Evolutionary conservation across 129 eudicot species (phyloP).

Genomic region (Deinandra increscens): DNA sequence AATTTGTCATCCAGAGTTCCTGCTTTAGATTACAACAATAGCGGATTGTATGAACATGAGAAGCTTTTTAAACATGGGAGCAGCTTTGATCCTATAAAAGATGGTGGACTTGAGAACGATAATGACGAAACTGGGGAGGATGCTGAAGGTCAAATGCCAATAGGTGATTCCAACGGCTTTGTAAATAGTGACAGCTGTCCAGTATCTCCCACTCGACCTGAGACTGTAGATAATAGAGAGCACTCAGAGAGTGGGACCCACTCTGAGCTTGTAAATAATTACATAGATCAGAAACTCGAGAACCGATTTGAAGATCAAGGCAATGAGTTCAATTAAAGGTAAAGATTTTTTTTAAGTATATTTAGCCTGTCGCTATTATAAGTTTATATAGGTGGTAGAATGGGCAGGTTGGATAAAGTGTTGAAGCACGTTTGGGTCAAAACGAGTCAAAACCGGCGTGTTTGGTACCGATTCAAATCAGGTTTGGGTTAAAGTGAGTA

Average conservation of each 20-base stretch:
- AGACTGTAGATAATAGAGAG: slow-evolving; percentile 70
- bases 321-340: slow-evolving; percentile 54
- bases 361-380: neutral
- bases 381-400: neutral
- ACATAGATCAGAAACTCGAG: slow-evolving; percentile 43
- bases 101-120: slow-evolving; percentile 35
- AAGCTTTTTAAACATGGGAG: slow-evolving; percentile 20
- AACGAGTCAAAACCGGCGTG: neutral
- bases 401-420: neutral
- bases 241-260: slow-evolving; percentile 42
- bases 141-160: slow-evolving; percentile 43
- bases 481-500: neutral
- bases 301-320: slow-evolving; percentile 52
- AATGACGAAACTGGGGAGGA: slow-evolving; percentile 36
- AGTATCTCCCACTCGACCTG: slow-evolving; percentile 39
- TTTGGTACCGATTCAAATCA: neutral
- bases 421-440: neutral
- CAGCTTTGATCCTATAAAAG: slow-evolving; percentile 21
- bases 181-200: slow-evolving; percentile 60
- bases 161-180: slow-evolving; percentile 42
- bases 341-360: neutral
- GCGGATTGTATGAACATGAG: slow-evolving; percentile 26
- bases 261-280: slow-evolving; percentile 65
- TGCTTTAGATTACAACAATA: slow-evolving; percentile 13
- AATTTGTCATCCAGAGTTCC: slow-evolving; percentile 36